Base-by-base conservation (phyloP, 1,284 basidiomycete genomes). In the Pterulicium gracile region DNA sequence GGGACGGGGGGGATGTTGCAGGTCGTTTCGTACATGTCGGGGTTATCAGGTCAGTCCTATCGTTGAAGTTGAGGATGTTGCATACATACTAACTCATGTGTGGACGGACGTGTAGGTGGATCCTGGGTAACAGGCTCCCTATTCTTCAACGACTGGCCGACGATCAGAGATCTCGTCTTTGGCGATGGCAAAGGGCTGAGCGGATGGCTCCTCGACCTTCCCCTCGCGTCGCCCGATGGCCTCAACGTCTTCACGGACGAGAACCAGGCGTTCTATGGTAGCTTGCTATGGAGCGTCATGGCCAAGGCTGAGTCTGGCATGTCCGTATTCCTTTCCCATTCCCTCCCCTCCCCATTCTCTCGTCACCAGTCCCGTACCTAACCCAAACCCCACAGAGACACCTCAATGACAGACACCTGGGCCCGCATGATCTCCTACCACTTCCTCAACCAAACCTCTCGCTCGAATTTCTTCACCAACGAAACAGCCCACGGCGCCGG, bases 1-100 rank as follows among this genome's bases (percentile, higher is more conserved):
- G 79, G 79, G 3, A 81, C 80, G 0, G 83, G 80, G 2, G 82
- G 82, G 2, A 58, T 85, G 1, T 61, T 83, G 34, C 81, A 84
- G 56, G 75, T 80, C 21, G 57, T 74, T 10, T 75, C 75, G 1
- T 85, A 85, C 60, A 58, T 82, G 23, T 58, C 73, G 7, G 79
- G 71, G 1, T 64, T 83, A 0, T 82, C 79, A 47, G 81, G 81
- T 75, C 49, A 44, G 63, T 58, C 4, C 24, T 43, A 3, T 4
- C 43, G 18, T 47, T 18, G 42, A 23, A 17, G 24, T 34, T 34
- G 3, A 34, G 41, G 44, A 3, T 41, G 24, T 47, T 45, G 15
- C 44, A 43, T 22, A 19, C 5, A 19, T 24, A 43, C 7, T 27
- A 3, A 22, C 43, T 45, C 13, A 24, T 42, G 32, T 3, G 22